Base-by-base conservation (phyloP, 163 green algal species). In the Coccomyxa subellipsoidea region DNA sequence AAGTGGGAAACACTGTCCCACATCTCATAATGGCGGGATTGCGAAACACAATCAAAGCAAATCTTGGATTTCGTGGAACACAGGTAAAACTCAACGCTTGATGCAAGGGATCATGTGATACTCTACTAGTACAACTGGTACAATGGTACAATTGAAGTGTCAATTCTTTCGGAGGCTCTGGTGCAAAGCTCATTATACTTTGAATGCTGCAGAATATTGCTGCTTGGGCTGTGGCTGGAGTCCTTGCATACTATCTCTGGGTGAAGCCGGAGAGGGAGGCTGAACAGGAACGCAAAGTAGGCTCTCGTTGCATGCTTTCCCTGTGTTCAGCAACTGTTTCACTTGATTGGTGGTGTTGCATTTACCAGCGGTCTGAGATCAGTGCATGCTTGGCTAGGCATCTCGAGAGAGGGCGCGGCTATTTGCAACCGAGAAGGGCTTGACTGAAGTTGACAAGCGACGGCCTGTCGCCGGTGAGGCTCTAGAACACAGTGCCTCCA, bases 171-270 rank as follows among this genome's bases (percentile, higher is more conserved):
- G n/a, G n/a, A n/a, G n/a, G n/a, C n/a, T n/a, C n/a, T n/a, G n/a
- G n/a, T n/a, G n/a, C n/a, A n/a, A n/a, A n/a, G n/a, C n/a, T 31
- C 9, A 31, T 27, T 31, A 78, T 39, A 12, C 29, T 39, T 31
- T 27, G 10, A 15, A 9, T 18, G 2, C 36, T 84, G 83, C 83
- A 87, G 83, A 87, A 84, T 38, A 31, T 87, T 15, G 83, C 79
- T 36, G 83, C 83, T 9, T 87, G 83, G 83, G 83, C 76, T 10
- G 83, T 87, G 0, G 83, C 83, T 36, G 83, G 83, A n/a, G 76
- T 53, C 38, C 40, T 78, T 59, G 83, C 83, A 29, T 87, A 87
- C 34, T 73, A 82, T 36, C 54, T 87, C 1, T 87, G 83, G 83
- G 76, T 86, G 7, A 83, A 80, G 82, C 82, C 82, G 34, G 35